Conservation (phyloP, 2,329 filamentous ascomycete genomes). For the Fusarium keratoplasticum region DNA sequence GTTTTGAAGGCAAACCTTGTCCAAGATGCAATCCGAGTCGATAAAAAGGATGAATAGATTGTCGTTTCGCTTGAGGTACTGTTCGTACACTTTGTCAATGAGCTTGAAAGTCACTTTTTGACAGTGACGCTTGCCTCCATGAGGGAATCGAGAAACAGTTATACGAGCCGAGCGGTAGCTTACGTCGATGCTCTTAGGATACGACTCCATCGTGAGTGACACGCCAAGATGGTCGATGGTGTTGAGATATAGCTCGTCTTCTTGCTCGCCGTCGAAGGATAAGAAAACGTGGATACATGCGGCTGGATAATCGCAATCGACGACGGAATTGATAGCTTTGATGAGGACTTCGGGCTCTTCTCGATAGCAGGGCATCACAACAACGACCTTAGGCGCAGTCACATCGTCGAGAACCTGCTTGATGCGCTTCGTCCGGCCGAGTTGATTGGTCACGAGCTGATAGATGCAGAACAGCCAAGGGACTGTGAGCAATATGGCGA, state of each 20-base stretch:
- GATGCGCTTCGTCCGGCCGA: conserved; percentile 84
- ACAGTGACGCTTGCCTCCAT: conserved; percentile 93
- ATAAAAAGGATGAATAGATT: conserved; percentile 97
- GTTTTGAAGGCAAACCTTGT: conserved; percentile 92
- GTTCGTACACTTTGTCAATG: conserved; percentile 90
- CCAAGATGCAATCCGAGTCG: conserved; percentile 95
- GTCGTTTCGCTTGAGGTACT: conserved; percentile 88
- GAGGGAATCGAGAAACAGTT: conserved; percentile 90
- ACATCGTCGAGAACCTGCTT: conserved; percentile 86
- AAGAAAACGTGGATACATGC: conserved; percentile 95
- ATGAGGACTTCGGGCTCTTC: conserved; percentile 87
- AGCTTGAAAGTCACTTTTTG: conserved; percentile 94
- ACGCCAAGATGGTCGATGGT: conserved; percentile 89
- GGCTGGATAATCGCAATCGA: conserved; percentile 92
- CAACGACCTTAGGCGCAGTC: conserved; percentile 91
- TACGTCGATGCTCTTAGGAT: conserved; percentile 92
- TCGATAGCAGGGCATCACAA: conserved; percentile 97
- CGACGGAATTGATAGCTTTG: conserved; percentile 89
- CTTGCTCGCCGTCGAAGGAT: conserved; percentile 91
- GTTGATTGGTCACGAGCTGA: conserved; percentile 86
- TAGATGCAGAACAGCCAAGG: conserved; percentile 96
- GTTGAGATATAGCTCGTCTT: conserved; percentile 89
- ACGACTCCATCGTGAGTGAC: conserved; percentile 78
- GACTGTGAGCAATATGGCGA: conserved; percentile 84
- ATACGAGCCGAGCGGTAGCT: conserved; percentile 84